Percentiles rank a stretch among this genome's conserved stretches.
These are phyloP conservation scores for Diaporthe sp. DNA, from an alignment of 2,329 filamentous ascomycete genomes.

Conservation along the genomic window DNA sequence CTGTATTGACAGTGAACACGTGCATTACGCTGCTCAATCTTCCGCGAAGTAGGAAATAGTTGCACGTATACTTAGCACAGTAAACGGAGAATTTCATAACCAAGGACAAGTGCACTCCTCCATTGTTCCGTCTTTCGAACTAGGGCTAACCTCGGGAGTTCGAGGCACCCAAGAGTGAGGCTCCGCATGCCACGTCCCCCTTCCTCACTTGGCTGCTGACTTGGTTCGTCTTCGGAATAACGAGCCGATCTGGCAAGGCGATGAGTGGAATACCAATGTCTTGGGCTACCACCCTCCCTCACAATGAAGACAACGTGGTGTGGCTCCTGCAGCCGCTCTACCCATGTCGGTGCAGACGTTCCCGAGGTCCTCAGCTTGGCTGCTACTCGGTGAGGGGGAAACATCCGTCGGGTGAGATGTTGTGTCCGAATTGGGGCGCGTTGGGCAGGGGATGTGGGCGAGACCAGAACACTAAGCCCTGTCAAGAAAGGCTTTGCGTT, in stretches of 20 bases:
- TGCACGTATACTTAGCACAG: no score
- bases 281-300: not conserved
- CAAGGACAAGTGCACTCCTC: no score
- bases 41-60: no score
- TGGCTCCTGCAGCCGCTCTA: constrained; percentile 7
- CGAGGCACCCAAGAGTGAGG: not conserved
- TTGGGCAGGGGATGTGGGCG: not conserved
- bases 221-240: not conserved
- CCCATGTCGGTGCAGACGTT: constrained; percentile 31
- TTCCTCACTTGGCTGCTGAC: not conserved
- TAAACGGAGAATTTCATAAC: not conserved
- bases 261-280: not conserved
- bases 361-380: constrained; percentile 17
- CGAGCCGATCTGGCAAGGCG: constrained; percentile 9
- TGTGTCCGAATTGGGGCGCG: not conserved
- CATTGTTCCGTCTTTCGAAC: not conserved
- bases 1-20: no score
- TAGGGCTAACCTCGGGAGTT: not conserved
- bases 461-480: constrained; percentile 7
- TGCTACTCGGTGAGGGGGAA: constrained; percentile 8
- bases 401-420: constrained; percentile 33
- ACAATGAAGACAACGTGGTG: not conserved
- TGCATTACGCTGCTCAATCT: no score
- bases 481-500: constrained; percentile 1
- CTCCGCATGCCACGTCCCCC: constrained; percentile 6